phyloP scores from a whole-genome alignment of 805 yeast species.

The Wickerhamomyces canadensis region DNA sequence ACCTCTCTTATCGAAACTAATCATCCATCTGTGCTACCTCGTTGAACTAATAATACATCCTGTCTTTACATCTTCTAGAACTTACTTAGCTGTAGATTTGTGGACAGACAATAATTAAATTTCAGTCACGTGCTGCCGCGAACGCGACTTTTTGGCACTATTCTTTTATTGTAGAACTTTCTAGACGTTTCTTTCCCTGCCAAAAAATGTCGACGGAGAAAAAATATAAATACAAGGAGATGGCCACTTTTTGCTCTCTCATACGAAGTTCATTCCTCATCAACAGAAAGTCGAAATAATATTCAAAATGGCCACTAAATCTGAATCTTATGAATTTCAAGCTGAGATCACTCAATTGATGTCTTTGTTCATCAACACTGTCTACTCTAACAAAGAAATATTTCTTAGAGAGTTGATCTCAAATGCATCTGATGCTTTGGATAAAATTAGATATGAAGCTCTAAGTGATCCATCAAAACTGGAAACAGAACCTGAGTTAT shows the following conservation, averaged over 20 bases:
- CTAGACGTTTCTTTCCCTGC: not conserved
- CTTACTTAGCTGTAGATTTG: too few relatives aligned
- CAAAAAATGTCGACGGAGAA: not conserved
- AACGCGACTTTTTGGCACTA: too few relatives aligned
- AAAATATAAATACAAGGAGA: not conserved
- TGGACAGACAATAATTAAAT: not conserved
- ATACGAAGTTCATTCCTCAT: too few relatives aligned
- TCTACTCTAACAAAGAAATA: slow-evolving; percentile 98
- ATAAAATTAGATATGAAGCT: slow-evolving; percentile 96
- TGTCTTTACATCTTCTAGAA: too few relatives aligned
- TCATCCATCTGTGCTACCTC: too few relatives aligned
- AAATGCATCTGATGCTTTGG: slow-evolving; percentile 98
- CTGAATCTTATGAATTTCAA: slow-evolving; percentile 93
- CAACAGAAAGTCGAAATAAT: not conserved
- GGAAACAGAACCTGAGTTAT: slow-evolving; percentile 93
- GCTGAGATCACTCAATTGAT: slow-evolving; percentile 99
- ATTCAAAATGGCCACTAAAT: slow-evolving; percentile 7
- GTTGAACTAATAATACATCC: not conserved
- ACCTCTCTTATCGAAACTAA: too few relatives aligned
- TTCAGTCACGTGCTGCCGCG: not conserved
- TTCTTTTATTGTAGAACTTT: slow-evolving; percentile 1
- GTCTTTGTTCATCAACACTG: slow-evolving; percentile 99
- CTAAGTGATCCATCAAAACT: slow-evolving; percentile 85
- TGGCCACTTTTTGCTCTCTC: not conserved
- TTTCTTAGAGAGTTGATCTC: slow-evolving; percentile 98